Percentiles rank a stretch among this genome's conserved stretches.
Conservation (phyloP, 2,329 filamentous ascomycete species). For the Apiospora marii region DNA sequence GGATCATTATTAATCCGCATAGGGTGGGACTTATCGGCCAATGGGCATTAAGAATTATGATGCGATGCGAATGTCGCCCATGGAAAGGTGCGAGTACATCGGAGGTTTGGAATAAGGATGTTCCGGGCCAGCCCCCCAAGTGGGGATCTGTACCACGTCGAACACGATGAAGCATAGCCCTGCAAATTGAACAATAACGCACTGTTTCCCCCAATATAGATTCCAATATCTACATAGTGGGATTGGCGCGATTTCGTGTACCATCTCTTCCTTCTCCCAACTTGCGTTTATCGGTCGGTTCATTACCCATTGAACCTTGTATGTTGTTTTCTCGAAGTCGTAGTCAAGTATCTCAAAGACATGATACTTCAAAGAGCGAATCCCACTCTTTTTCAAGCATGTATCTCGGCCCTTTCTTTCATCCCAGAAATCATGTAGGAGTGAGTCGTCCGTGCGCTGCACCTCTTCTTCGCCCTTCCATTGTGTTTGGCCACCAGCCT, state of each 20-base stretch:
- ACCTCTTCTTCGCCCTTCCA: constrained; percentile 1
- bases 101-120: no score
- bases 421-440: constrained; percentile 2
- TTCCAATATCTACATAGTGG: not conserved
- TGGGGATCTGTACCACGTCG: no score
- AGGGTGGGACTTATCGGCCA: no score
- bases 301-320: not conserved
- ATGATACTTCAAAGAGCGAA: not conserved
- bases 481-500: not conserved
- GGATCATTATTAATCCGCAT: no score
- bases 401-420: constrained; percentile 1
- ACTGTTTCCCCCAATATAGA: not conserved
- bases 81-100: no score
- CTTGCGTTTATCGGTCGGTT: not conserved
- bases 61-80: no score
- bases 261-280: not conserved
- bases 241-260: not conserved
- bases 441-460: no score
- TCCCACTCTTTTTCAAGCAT: constrained; percentile 2
- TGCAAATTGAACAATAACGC: no score
- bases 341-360: constrained; percentile 5
- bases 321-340: not conserved
- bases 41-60: no score
- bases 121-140: no score
- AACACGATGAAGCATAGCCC: no score